Percentiles rank a stretch among this genome's conserved stretches.
Conservation (phyloP, 2,329 filamentous ascomycete genomes). For the Ramularia endophylla region DNA sequence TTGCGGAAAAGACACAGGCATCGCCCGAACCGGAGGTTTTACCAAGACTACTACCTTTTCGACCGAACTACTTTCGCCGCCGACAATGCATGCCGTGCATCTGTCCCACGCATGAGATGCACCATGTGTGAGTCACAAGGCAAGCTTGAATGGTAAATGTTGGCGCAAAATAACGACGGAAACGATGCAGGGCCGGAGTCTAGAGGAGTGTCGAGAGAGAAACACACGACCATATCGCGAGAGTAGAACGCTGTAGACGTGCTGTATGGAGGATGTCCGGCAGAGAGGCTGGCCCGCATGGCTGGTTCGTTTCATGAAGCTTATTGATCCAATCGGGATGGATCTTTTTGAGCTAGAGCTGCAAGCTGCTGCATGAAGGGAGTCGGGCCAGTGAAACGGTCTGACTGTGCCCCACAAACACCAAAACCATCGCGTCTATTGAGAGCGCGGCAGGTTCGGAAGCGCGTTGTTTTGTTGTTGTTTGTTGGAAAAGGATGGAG, state of each 20-base stretch:
- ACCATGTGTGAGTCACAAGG: constrained; percentile 24
- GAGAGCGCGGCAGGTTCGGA: too few species aligned
- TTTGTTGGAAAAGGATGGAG: too few species aligned
- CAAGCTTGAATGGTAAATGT: constrained; percentile 15
- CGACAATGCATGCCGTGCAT: constrained; percentile 2
- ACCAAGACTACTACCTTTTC: constrained; percentile 1
- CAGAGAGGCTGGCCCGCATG: constrained; percentile 29
- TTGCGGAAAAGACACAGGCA: constrained; percentile 15
- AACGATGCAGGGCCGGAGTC: constrained; percentile 14
- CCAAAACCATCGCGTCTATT: too few species aligned
- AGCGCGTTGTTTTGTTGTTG: too few species aligned
- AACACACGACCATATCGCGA: constrained; percentile 30
- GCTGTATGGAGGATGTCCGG: constrained; percentile 24
- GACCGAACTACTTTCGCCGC: background rate
- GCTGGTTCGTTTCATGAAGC: too few species aligned
- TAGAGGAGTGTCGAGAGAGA: constrained; percentile 14
- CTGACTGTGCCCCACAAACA: too few species aligned
- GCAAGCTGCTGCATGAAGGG: constrained; percentile 10
- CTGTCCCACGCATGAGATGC: constrained; percentile 13
- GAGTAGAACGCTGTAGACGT: constrained; percentile 28
- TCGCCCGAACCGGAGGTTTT: constrained; percentile 11
- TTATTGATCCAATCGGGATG: too few species aligned
- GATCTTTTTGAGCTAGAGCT: constrained; percentile 1
- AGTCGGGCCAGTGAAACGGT: constrained; percentile 7
- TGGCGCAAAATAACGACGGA: constrained; percentile 9